Conservation (phyloP, 2,329 filamentous ascomycete genomes). For the Fusarium camptoceras region DNA sequence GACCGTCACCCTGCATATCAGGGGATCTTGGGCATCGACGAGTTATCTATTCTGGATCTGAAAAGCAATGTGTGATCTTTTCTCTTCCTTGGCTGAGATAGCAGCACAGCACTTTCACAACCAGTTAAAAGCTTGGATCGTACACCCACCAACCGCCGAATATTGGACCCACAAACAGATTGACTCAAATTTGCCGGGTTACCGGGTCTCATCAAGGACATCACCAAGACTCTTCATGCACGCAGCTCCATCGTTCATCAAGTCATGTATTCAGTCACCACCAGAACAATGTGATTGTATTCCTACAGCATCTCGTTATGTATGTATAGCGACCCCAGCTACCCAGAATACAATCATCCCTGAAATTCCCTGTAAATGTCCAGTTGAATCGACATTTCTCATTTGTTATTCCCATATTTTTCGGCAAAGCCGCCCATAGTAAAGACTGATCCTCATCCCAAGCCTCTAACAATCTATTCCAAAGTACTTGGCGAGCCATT, state of each 20-base stretch:
- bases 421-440: not conserved
- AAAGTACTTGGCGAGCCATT: not conserved
- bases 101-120: fast-evolving
- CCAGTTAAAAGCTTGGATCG: not conserved
- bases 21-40: not conserved
- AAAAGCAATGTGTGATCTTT: not conserved
- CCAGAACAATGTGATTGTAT: not conserved
- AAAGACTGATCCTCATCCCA: not conserved
- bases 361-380: not conserved
- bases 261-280: not conserved
- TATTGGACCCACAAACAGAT: not conserved
- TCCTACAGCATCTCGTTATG: not conserved
- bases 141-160: not conserved
- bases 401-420: not conserved
- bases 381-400: not conserved
- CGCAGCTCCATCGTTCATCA: not conserved
- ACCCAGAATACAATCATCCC: slow-evolving; percentile 4
- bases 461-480: not conserved
- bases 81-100: not conserved
- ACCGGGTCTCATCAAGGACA: not conserved
- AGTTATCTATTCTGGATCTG: not conserved
- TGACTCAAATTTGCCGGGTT: not conserved
- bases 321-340: too few species aligned
- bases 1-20: not conserved
- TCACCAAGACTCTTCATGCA: too few species aligned